Conservation (phyloP, 164 flowering plant genomes). For the Vitis cinerea region DNA sequence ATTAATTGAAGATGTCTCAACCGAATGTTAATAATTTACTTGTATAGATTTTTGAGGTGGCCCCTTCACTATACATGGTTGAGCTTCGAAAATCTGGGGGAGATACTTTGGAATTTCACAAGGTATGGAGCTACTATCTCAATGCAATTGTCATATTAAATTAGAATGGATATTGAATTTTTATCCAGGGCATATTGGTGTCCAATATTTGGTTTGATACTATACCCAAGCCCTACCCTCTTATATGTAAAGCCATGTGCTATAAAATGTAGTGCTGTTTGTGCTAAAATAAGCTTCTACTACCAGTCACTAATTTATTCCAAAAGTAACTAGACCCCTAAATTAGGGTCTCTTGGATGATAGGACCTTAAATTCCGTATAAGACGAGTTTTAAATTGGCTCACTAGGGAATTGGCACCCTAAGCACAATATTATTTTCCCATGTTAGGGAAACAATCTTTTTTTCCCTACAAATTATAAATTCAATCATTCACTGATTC, state of each 20-base stretch:
- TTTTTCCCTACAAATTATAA: neutral
- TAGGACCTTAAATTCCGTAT: too few relatives aligned
- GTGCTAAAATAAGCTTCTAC: too few relatives aligned
- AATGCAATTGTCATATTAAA: neutral
- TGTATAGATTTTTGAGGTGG: constrained; percentile 86
- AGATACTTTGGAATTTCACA: constrained; percentile 96
- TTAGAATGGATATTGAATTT: neutral
- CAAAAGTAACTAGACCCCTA: too few relatives aligned
- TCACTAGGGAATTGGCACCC: neutral
- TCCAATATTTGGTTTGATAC: too few relatives aligned
- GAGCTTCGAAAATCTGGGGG: constrained; percentile 94
- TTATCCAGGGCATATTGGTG: neutral
- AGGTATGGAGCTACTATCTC: constrained; percentile 44
- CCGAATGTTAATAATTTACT: neutral
- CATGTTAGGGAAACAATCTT: neutral
- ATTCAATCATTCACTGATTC: neutral
- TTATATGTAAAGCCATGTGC: too few relatives aligned
- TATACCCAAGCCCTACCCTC: too few relatives aligned
- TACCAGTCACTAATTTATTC: too few relatives aligned
- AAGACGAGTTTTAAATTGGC: neutral
- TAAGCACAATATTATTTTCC: neutral
- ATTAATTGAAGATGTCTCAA: neutral
- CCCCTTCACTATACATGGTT: constrained; percentile 93
- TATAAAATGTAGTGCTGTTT: too few relatives aligned
- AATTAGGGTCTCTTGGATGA: too few relatives aligned